Percentiles rank a stretch among this genome's conserved stretches.
phyloP scores from a whole-genome alignment of 495 filamentous ascomycete genomes.

The Penicillium robsamsonii region DNA sequence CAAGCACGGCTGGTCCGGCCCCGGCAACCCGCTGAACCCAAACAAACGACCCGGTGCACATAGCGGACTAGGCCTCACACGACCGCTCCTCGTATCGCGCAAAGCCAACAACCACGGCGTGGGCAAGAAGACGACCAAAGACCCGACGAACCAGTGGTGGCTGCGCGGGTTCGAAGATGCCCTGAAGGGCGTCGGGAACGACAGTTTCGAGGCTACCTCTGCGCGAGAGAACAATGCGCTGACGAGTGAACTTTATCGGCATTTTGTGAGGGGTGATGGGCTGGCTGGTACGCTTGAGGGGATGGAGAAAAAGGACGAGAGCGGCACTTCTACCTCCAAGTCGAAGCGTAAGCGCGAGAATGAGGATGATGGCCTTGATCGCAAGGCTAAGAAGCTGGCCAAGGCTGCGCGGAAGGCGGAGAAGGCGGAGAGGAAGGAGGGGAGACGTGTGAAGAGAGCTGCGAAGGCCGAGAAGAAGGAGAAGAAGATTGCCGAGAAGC shows the following conservation, averaged over 20 bases:
- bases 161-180: slow-evolving; percentile 75
- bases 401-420: slow-evolving; percentile 33
- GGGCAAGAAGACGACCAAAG: slow-evolving; percentile 63
- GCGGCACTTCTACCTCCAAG: slow-evolving; percentile 15
- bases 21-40: slow-evolving; percentile 70
- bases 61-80: slow-evolving; percentile 62
- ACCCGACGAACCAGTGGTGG: slow-evolving; percentile 74
- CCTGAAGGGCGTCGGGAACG: slow-evolving; percentile 60
- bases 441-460: slow-evolving; percentile 27
- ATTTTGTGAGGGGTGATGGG: slow-evolving; percentile 73
- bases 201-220: slow-evolving; percentile 30
- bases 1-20: slow-evolving; percentile 75
- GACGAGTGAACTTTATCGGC: slow-evolving; percentile 69
- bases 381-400: slow-evolving; percentile 21
- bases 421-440: slow-evolving; percentile 38
- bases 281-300: slow-evolving; percentile 63
- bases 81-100: slow-evolving; percentile 65
- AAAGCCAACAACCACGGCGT: slow-evolving; percentile 69
- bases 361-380: slow-evolving; percentile 14
- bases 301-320: slow-evolving; percentile 22
- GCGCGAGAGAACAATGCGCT: slow-evolving; percentile 34
- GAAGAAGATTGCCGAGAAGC: slow-evolving; percentile 23
- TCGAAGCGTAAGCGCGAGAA: slow-evolving; percentile 29
- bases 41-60: slow-evolving; percentile 57
- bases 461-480: slow-evolving; percentile 32